Evolutionary conservation across 495 filamentous ascomycete genomes (phyloP), one percentile per base, ranked within the genome.

Genomic region (Trichodelitschia bisporula): DNA sequence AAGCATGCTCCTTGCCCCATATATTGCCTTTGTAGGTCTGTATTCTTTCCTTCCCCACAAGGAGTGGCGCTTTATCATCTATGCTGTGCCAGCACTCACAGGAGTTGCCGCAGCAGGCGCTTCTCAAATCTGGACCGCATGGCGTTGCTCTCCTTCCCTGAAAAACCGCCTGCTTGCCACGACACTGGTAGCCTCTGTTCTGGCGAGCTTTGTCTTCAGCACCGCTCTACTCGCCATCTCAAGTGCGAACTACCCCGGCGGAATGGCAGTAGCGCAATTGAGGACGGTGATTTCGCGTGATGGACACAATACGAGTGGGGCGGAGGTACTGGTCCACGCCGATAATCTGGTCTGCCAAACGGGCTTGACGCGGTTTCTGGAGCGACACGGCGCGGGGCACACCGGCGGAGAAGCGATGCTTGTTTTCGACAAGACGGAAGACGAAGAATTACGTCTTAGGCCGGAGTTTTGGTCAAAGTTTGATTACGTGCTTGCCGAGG

Each of bases 51-150:
- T 89, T 26, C 83, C 86, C 3, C 86, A 99, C 51, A 99, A 99
- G 48, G 86, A 99, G 53, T 76, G 77, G 55, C 74, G 86, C 13
- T 99, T 99, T 56, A 74, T 99, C 39, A 59, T 95, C 35, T 95
- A 95, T 53, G 56, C 66, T 39, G 59, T 90, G 26, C 89, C 89
- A 0, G 55, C 68, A 0, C 52, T 93, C 3, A 91, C 86, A 0
- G 74, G 77, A 3, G 59, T 67, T 13, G 72, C 82, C 4, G 69
- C 80, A 0, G 56, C 78, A 1, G 69, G 69, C 12, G 75, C 79
- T 1, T 58, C 63, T 13, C 73, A 71, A 47, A 60, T 91, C 35
- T 86, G 72, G 62, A 67, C 58, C 0, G 64, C 21, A 25, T 8
- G 12, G 8, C 8, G 8, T 25, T 8, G 21, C 8, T 12, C 21